Conservation (phyloP, 768 basidiomycete species). For the Atractiella rhizophila region DNA sequence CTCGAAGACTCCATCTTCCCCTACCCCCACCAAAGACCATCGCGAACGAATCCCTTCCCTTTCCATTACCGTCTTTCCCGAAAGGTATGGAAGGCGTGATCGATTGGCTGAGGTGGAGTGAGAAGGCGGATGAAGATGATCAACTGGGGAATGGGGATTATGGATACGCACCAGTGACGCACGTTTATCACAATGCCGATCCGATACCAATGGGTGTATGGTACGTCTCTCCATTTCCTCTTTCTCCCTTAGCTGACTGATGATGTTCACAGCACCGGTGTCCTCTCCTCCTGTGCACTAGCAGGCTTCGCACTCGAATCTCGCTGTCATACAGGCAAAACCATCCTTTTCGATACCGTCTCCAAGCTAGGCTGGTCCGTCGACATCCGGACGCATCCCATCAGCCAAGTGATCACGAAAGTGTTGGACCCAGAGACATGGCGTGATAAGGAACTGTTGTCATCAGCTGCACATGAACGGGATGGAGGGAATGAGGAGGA, state of each 20-base stretch:
- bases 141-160: not conserved
- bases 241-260: not conserved
- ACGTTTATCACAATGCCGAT: slow-evolving; percentile 81
- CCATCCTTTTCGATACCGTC: slow-evolving; percentile 64
- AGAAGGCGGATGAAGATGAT: slow-evolving; percentile 18
- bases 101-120: slow-evolving; percentile 13
- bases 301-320: slow-evolving; percentile 70
- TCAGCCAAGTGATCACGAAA: slow-evolving; percentile 12
- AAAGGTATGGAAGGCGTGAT: too few species aligned
- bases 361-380: slow-evolving; percentile 54
- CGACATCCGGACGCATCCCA: slow-evolving; percentile 31
- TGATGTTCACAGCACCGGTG: slow-evolving; percentile 41
- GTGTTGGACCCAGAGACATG: slow-evolving; percentile 14
- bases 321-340: slow-evolving; percentile 64
- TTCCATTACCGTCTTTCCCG: slow-evolving; percentile 1
- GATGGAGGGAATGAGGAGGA: slow-evolving; percentile 4
- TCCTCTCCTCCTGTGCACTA: slow-evolving; percentile 48
- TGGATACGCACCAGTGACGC: slow-evolving; percentile 29
- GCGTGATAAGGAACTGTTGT: slow-evolving; percentile 9
- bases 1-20: slow-evolving; percentile 60
- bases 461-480: not conserved
- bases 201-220: slow-evolving; percentile 44
- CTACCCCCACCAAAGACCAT: slow-evolving; percentile 32
- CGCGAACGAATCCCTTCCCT: not conserved
- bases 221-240: not conserved